phyloP scores from a whole-genome alignment of 768 basidiomycete species.

The Cyclocybe aegerita region DNA sequence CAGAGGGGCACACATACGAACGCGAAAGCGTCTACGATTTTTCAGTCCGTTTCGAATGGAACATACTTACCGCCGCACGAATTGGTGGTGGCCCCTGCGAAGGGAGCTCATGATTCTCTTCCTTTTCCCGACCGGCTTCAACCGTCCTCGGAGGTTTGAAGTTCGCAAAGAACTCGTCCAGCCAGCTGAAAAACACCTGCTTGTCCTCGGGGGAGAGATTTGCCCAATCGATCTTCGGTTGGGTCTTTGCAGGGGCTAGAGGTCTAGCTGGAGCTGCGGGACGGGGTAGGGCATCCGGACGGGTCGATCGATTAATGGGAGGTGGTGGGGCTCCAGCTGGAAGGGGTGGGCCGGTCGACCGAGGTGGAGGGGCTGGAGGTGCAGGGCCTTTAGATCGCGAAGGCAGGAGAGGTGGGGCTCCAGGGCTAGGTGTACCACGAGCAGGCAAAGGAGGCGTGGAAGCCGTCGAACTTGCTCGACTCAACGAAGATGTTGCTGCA shows the following conservation, averaged over 20 bases:
- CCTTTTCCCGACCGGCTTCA: constrained; percentile 8
- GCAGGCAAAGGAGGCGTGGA: constrained; percentile 22
- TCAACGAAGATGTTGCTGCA: constrained; percentile 7
- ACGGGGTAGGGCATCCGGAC: constrained; percentile 5
- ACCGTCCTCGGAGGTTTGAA: constrained; percentile 15
- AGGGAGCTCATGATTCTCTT: constrained; percentile 5
- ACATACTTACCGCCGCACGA: constrained; percentile 19
- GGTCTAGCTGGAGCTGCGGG: constrained; percentile 7
- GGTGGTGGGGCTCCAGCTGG: constrained; percentile 10
- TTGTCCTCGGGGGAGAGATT: constrained; percentile 70
- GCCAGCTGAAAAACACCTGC: constrained; percentile 70
- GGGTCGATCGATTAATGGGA: constrained; percentile 7
- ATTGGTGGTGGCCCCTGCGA: constrained; percentile 21
- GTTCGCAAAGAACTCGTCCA: constrained; percentile 77
- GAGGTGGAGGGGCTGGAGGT: constrained; percentile 22
- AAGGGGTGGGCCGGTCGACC: constrained; percentile 11
- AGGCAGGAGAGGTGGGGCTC: constrained; percentile 28
- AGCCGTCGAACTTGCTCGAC: constrained; percentile 14
- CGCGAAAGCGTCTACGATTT: neutral
- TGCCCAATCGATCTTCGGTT: constrained; percentile 59
- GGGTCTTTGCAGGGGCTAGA: constrained; percentile 6
- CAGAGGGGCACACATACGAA: neutral
- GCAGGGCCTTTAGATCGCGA: constrained; percentile 15
- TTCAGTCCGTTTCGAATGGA: neutral
- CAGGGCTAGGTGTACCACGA: constrained; percentile 15